Evolutionary conservation across 208 protist species (phyloP).

Genomic region (Leptomonas pyrrhocoris): DNA sequence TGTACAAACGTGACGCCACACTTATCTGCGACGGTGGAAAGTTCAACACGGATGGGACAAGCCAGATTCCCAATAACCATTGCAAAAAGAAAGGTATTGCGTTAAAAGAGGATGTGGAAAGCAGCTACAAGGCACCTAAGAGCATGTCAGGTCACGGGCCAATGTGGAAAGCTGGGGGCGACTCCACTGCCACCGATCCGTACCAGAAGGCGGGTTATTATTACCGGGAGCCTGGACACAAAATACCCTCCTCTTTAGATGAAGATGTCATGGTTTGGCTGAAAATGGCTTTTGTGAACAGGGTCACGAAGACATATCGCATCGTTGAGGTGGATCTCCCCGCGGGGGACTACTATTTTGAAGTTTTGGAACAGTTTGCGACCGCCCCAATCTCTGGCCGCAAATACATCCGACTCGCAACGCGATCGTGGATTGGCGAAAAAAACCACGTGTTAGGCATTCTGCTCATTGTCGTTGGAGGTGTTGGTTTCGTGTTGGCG

Average conservation of each 20-base stretch:
- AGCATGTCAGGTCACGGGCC: conserved; percentile 36
- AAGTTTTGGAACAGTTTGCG: conserved; percentile 91
- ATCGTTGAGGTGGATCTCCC: conserved; percentile 83
- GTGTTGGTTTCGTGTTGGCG: conserved; percentile 56
- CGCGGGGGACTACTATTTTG: conserved; percentile 90
- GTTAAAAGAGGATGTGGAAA: conserved; percentile 83
- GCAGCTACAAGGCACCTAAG: conserved; percentile 77
- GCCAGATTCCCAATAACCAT: conserved; percentile 32
- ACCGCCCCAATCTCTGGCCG: conserved; percentile 85
- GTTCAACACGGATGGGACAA: conserved; percentile 50
- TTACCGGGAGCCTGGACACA: conserved; percentile 76
- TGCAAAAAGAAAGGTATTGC: conserved; percentile 94
- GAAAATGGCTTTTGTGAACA: conserved; percentile 91
- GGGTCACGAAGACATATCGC: conserved; percentile 97
- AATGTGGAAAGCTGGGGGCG: conserved; percentile 43
- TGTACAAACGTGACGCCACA: conserved; percentile 48
- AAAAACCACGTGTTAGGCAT: conserved; percentile 92
- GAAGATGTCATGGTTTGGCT: conserved; percentile 99
- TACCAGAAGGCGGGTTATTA: conserved; percentile 84
- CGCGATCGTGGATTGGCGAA: conserved; percentile 94
- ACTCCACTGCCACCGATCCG: conserved; percentile 51
- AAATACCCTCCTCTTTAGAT: conserved; percentile 81
- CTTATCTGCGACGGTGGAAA: conserved; percentile 84
- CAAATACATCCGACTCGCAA: conserved; percentile 95
- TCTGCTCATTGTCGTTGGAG: conserved; percentile 91